Percentiles rank a stretch among this genome's conserved stretches.
phyloP scores from a whole-genome alignment of 2,329 filamentous ascomycete species.

The Setomelanomma holmii region DNA sequence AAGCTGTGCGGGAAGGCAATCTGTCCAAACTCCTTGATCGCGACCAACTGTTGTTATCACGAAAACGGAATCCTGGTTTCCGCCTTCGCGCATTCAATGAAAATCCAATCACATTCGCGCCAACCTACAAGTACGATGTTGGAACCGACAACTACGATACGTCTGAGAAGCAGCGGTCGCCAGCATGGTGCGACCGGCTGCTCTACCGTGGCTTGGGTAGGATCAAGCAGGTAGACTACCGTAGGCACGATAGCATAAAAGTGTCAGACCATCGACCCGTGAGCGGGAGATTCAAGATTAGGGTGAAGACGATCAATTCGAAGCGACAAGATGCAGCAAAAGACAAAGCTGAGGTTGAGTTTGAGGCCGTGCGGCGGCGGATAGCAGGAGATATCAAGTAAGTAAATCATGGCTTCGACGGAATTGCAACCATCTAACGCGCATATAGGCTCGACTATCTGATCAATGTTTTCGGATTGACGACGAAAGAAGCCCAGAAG shows the following conservation, averaged over 20 bases:
- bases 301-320: conserved; percentile 80
- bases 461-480: conserved; percentile 66
- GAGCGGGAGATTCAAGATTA: conserved; percentile 80
- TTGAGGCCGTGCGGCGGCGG: conserved; percentile 73
- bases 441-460: conserved; percentile 67
- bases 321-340: conserved; percentile 70
- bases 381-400: conserved; percentile 79
- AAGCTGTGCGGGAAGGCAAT: conserved; percentile 81
- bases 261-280: conserved; percentile 95
- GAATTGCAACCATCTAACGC: conserved; percentile 3
- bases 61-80: conserved; percentile 88
- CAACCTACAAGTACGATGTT: conserved; percentile 98
- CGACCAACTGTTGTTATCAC: conserved; percentile 89
- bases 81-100: conserved; percentile 90
- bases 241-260: conserved; percentile 79
- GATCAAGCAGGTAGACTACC: conserved; percentile 87
- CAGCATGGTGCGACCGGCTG: conserved; percentile 95
- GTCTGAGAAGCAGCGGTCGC: conserved; percentile 90
- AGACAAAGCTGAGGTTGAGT: conserved; percentile 76
- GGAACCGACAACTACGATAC: conserved; percentile 93
- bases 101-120: conserved; percentile 86
- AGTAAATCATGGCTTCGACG: conserved; percentile 49
- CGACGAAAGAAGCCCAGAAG: conserved; percentile 60
- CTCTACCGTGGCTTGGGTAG: conserved; percentile 83
- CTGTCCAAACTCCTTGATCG: conserved; percentile 86